Evolutionary conservation across 2,329 filamentous ascomycete species (phyloP), one percentile per base, ranked within the genome.

Genomic region (Penicillium digitatum): DNA sequence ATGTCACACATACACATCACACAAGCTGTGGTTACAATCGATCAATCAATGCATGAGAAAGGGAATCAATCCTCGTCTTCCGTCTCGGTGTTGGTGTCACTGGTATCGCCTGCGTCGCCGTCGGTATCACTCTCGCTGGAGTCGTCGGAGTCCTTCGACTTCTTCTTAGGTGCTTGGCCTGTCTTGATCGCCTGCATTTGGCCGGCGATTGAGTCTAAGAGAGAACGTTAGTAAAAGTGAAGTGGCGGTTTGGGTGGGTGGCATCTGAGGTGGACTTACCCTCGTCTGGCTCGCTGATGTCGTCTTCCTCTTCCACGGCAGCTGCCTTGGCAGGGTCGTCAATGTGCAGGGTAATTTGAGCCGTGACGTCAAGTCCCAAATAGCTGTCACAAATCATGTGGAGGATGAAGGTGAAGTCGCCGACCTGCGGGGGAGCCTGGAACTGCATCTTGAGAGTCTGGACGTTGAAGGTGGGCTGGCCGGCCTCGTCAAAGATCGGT

Each of bases 401-500:
- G 86, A 97, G 89, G 58, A 91, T 88, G 71, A 99, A 99, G 1
- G 89, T 92, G 77, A 96, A 99, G 72, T 92, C 88, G 43, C 93
- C 94, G 5, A 90, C 84, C 71, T 96, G 89, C 24, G 93, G 91
- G 40, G 94, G 94, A 1, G 94, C 93, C 62, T 93, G 90, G 74
- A 99, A 99, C 72, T 96, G 90, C 72, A 95, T 93, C 81, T 96
- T 97, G 68, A 97, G 80, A 3, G 94, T 99, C 74, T 97, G 92
- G 77, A 99, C 87, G 67, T 92, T 87, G 77, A 90, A 99, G 2
- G 94, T 97, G 2, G 93, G 93, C 70, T 88, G 89, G 65, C 89
- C 90, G 59, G 86, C 82, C 38, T 85, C 85, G 64, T 88, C 86
- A 61, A 94, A 88, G 31, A 96, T 86, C 29, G 90, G 89, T 78